Base-by-base conservation (phyloP, 2,329 filamentous ascomycete species). In the Fusarium sp. region DNA sequence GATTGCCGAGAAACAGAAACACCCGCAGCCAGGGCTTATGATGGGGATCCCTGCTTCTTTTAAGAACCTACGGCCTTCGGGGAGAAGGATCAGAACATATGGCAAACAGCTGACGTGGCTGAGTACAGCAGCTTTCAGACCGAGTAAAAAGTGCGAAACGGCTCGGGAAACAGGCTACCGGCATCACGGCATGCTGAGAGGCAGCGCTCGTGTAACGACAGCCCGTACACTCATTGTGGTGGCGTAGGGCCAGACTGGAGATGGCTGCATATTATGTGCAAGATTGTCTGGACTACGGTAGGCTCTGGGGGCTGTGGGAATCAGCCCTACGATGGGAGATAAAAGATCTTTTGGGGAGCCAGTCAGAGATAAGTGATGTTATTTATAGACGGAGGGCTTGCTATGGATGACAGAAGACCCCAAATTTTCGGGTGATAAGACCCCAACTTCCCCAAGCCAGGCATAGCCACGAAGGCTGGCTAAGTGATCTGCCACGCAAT, bases 21-120 rank as follows among this genome's bases (percentile, higher is more conserved):
- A 44, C 13, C 7, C 15, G 13, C 19, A 5, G n/a, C 22, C 11
- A 9, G n/a, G 33, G 24, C 8, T 5, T 4, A 3, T 3, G 19
- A 14, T 5, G 34, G 15, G 22, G 19, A 8, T 31, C 4, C 22
- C 6, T 15, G 7, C 2, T 19, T 10, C 6, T 45, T 61, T 47
- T 45, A 44, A 46, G 22, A 43, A 33, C 8, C 21, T 14, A 33
- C 36, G 40, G 33, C 22, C 31, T 36, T 44, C 34, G 7, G 22
- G 9, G 6, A n/a, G 14, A 14, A 11, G 15, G 8, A 8, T 22
- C 7, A 8, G 10, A 17, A 21, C 6, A 21, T 22, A 39, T 26
- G 58, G 34, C 22, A 17, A 31, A 26, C 19, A 24, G 60, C 31
- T 63, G 26, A 63, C 38, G 50, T 57, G 59, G 61, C 59, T 34